Conservation (phyloP, 1,284 basidiomycete species). For the Rhodotorula sp. region DNA sequence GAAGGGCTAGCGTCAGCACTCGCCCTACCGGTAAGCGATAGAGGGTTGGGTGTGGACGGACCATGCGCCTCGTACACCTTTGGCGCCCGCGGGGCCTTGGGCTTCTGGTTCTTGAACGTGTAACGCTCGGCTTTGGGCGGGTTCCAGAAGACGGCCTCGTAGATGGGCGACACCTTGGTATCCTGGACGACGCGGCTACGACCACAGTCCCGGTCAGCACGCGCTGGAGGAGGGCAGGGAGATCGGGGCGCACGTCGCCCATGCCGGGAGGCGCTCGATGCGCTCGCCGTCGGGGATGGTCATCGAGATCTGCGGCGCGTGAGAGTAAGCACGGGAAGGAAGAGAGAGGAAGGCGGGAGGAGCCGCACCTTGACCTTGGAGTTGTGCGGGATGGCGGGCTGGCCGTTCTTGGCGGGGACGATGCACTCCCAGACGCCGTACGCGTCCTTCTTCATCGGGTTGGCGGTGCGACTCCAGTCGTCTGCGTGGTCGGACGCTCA, state of each 20-base stretch:
- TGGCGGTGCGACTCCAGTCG: constrained; percentile 78
- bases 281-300: constrained; percentile 66
- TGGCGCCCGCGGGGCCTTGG: constrained; percentile 67
- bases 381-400: constrained; percentile 87
- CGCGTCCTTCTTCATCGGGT: constrained; percentile 81
- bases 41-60: constrained; percentile 39
- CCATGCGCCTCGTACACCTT: constrained; percentile 94
- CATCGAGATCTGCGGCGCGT: constrained; percentile 72
- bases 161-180: constrained; percentile 81
- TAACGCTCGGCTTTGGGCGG: constrained; percentile 73
- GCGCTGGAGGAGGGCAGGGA: neutral
- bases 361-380: constrained; percentile 67
- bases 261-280: constrained; percentile 87
- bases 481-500: constrained; percentile 59
- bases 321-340: too few relatives aligned
- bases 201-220: neutral
- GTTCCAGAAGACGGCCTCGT: constrained; percentile 99
- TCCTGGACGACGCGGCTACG: constrained; percentile 85
- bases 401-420: constrained; percentile 69
- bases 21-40: too few relatives aligned
- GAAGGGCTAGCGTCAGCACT: neutral
- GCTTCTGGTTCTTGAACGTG: constrained; percentile 76
- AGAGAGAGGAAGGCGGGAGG: neutral
- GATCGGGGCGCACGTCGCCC: constrained; percentile 63
- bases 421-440: constrained; percentile 92